Evolutionary conservation across 495 filamentous ascomycete genomes (phyloP).

Genomic region (Penicillium waksmanii): DNA sequence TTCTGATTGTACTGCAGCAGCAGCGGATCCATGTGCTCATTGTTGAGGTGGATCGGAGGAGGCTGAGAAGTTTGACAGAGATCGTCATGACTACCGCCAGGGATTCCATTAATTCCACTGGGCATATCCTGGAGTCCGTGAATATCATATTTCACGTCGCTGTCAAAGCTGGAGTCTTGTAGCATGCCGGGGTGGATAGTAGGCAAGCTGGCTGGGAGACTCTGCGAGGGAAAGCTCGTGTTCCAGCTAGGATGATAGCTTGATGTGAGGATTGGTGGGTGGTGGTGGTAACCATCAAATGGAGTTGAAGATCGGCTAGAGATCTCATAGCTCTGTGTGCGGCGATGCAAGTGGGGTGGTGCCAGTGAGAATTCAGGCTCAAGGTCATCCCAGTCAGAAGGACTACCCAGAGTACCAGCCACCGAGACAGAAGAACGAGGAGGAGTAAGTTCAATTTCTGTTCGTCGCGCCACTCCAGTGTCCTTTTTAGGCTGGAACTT

Average conservation of each 20-base stretch:
- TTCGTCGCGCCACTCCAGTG: constrained; percentile 45
- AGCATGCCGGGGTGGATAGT: constrained; percentile 44
- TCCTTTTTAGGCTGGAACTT: constrained; percentile 91
- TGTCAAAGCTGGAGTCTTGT: constrained; percentile 18
- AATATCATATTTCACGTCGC: neutral
- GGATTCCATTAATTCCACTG: constrained; percentile 51
- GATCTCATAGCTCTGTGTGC: constrained; percentile 33
- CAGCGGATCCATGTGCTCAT: constrained; percentile 50
- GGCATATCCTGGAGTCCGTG: constrained; percentile 31
- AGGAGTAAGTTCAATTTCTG: constrained; percentile 19
- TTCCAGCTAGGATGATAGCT: constrained; percentile 35
- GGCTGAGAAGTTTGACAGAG: constrained; percentile 38
- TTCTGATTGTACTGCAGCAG: constrained; percentile 36
- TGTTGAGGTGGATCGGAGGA: constrained; percentile 20
- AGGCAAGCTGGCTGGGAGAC: constrained; percentile 57
- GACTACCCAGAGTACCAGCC: constrained; percentile 7
- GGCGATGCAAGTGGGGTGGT: constrained; percentile 24
- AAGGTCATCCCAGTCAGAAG: constrained; percentile 38
- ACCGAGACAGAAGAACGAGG: constrained; percentile 15
- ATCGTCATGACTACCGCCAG: constrained; percentile 58
- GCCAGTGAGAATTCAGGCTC: constrained; percentile 32
- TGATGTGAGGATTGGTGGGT: constrained; percentile 29
- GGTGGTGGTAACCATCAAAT: constrained; percentile 32
- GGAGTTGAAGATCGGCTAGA: constrained; percentile 42
- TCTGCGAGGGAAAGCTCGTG: constrained; percentile 61